Base-by-base conservation (phyloP, 2,329 filamentous ascomycete species). In the Rhytidhysteron rufulum region DNA sequence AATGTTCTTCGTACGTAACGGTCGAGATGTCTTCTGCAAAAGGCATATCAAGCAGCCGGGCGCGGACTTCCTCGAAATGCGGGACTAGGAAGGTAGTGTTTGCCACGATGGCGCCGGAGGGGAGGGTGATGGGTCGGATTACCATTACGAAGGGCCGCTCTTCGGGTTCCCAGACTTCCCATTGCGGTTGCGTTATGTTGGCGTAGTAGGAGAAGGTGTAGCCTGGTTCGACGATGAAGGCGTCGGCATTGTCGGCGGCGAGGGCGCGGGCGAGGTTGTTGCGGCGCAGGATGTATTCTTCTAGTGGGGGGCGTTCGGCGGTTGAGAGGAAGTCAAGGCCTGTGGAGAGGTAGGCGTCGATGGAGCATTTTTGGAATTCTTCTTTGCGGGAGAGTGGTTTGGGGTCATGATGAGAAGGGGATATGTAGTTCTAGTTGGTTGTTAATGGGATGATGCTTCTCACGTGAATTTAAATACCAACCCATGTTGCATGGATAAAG, bases 151-250 rank as follows among this genome's bases (percentile, higher is more conserved):
- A 82, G 0, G 80, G 80, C 2, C 78, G 70, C 52, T 83, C 79
- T 50, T 83, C 79, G 0, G 79, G 78, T 66, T 82, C 79, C 78
- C 78, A 83, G 1, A 75, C 73, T 47, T 83, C 79, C 80, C 79
- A 83, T 44, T 82, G 74, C 0, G 55, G 57, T 51, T 83, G 79
- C 1, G 76, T 80, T 31, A 79, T 69, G 50, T 83, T 83, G 34
- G 70, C 79, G 51, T 81, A 83, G 57, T 83, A 80, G 60, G 79
- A 74, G 48, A 83, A 82, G 0, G 78, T 80, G 51, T 81, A 83
- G 2, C 80, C 80, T 2, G 80, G 80, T 52, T 84, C 80, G 1
- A 82, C 65, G 2, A 81, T 65, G 47, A 83, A 83, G 0, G 77
- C 79, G 55, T 82, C 78, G 1, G 74, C 59, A 2, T 60, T 63